phyloP scores from a whole-genome alignment of 495 filamentous ascomycete genomes.

The Saxispiralis lemnorum region DNA sequence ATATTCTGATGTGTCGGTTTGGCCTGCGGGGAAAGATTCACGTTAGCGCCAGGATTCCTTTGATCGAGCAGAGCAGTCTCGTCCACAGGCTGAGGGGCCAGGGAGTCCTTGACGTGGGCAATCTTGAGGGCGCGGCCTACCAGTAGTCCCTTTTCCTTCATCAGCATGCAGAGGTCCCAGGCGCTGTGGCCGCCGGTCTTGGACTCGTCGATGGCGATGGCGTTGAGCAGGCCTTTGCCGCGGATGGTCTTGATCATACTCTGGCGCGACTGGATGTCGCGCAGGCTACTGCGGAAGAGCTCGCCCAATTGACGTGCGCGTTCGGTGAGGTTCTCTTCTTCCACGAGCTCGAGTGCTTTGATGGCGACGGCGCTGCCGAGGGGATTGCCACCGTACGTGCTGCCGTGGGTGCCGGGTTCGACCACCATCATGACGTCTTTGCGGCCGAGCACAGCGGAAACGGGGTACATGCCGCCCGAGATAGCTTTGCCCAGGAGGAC shows the following conservation, averaged over 20 bases:
- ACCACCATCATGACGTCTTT: conserved; percentile 94
- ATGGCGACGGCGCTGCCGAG: conserved; percentile 94
- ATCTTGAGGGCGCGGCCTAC: conserved; percentile 40
- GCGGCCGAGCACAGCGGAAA: conserved; percentile 76
- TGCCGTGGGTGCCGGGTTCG: conserved; percentile 91
- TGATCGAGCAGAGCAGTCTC: no score
- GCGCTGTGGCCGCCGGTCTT: conserved; percentile 69
- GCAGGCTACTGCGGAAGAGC: conserved; percentile 64
- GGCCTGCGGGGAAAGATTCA: conserved; percentile 36
- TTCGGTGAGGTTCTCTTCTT: conserved; percentile 76
- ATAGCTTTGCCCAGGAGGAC: conserved; percentile 93
- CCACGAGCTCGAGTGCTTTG: conserved; percentile 81
- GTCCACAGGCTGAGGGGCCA: conserved; percentile 1
- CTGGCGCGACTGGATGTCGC: conserved; percentile 39
- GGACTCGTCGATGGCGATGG: conserved; percentile 86
- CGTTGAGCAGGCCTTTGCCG: conserved; percentile 89
- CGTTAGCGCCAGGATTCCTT: conserved; percentile 6
- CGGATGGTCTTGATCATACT: conserved; percentile 70
- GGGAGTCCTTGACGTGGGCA: conserved; percentile 23
- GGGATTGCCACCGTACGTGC: conserved; percentile 93
- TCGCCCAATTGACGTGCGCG: conserved; percentile 64
- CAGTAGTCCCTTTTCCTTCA: conserved; percentile 90
- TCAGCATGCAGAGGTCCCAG: conserved; percentile 92
- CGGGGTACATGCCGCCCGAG: conserved; percentile 95
- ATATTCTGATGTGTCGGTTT: conserved; percentile 99